Evolutionary conservation across 176 grass and related monocot genomes (phyloP).

Genomic region (Musa beccarii): DNA sequence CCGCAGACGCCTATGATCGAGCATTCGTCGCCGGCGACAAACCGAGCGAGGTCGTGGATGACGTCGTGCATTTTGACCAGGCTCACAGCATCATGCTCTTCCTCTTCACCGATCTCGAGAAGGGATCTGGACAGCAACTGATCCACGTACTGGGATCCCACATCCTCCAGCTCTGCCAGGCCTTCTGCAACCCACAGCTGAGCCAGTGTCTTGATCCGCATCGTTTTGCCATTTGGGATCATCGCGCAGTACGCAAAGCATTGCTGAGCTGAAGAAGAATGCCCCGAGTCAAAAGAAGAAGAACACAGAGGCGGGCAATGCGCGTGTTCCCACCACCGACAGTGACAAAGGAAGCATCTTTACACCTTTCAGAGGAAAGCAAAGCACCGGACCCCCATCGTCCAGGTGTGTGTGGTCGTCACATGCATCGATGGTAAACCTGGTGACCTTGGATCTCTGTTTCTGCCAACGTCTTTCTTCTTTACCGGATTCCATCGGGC

Average conservation of each 20-base stretch:
- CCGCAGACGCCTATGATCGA: too few relatives aligned
- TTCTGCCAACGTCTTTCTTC: background rate
- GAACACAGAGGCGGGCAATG: too few relatives aligned
- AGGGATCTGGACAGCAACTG: constrained; percentile 1
- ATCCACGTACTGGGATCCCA: background rate
- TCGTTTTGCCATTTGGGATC: too few relatives aligned
- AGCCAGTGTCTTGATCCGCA: too few relatives aligned
- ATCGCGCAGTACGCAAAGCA: constrained; percentile 5
- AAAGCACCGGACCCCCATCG: too few relatives aligned
- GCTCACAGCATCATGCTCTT: background rate
- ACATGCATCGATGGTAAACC: background rate
- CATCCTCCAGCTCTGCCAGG: background rate
- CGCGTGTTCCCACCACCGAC: too few relatives aligned
- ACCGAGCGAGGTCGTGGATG: constrained; percentile 18
- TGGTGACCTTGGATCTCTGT: background rate
- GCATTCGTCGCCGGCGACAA: constrained; percentile 20
- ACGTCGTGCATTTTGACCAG: constrained; percentile 3
- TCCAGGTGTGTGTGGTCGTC: too few relatives aligned
- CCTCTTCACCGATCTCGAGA: background rate
- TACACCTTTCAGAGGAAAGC: too few relatives aligned
- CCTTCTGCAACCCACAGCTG: too few relatives aligned
- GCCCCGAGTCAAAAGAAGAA: too few relatives aligned
- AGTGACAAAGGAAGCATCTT: too few relatives aligned
- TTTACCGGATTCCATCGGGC: background rate
- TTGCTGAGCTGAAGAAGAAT: too few relatives aligned